Base-by-base conservation (phyloP, 2,329 filamentous ascomycete genomes). In the Emmonsia crescens region DNA sequence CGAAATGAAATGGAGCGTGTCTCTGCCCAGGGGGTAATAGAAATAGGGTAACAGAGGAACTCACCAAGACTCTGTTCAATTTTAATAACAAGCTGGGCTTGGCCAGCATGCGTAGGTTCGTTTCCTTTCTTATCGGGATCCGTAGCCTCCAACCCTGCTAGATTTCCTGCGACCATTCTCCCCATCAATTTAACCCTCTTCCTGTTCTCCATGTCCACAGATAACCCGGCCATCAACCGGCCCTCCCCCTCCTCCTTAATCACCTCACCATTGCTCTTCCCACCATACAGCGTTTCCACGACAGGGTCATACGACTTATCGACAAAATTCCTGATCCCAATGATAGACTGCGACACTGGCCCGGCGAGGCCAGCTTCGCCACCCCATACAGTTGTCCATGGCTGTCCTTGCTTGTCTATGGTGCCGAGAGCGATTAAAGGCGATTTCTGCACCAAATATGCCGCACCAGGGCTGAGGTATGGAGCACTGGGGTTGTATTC, bases 361-460 rank as follows among this genome's bases (percentile, higher is more conserved):
- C 44, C 55, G 0, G 85, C 83, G 66, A 93, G 89, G 0, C 88
- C 88, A 0, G 81, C 74, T 62, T 86, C 78, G 19, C 90, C 90
- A n/a, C 89, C 89, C 84, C 88, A 88, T 8, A 95, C 65, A 0
- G 88, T 88, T 19, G 87, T 88, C 90, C 90, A 95, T 1, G 88
- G 89, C 24, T 83, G 77, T 1, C 82, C 81, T 24, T 84, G 69
- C 2, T 75, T 73, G 68, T 94, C 89, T 1, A 92, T 74, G 0
- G 88, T 83, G 0, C 90, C 90, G 21, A 95, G 75, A 0, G 89
- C 89, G 16, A 94, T 77, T 8, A 94, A 78, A 0, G 89, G 85
- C 0, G 84, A 85, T 19, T 76, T 75, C 58, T 81, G 78, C 2
- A 91, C 79, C 64, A 89, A 81, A 64, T 79, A 76, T 1, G 79